These are phyloP conservation scores for Psilocybe subaeruginosa DNA, from an alignment of 768 basidiomycete species.

Conservation along the genomic window DNA sequence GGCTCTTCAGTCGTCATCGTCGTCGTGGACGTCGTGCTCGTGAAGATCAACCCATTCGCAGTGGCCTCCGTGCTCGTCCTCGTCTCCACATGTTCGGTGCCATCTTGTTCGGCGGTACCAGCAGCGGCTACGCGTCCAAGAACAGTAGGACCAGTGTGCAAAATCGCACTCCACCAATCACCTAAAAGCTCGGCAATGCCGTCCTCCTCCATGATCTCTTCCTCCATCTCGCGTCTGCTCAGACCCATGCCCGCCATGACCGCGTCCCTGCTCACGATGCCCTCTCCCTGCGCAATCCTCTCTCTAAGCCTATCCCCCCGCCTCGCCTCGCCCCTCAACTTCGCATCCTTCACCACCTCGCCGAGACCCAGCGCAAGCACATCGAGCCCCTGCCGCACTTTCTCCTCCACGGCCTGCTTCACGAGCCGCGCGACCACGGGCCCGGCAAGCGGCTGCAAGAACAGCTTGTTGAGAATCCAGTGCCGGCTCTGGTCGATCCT, in stretches of 20 bases:
- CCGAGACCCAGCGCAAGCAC: constrained; percentile 30
- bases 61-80: constrained; percentile 26
- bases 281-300: constrained; percentile 2
- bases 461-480: constrained; percentile 40
- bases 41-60: constrained; percentile 30
- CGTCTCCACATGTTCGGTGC: constrained; percentile 15
- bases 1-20: constrained; percentile 10
- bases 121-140: constrained; percentile 16
- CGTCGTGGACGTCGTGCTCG: constrained; percentile 15
- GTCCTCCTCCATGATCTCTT: constrained; percentile 12
- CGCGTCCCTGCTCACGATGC: not conserved
- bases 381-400: constrained; percentile 27
- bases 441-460: constrained; percentile 38
- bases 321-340: constrained; percentile 15
- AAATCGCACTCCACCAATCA: constrained; percentile 32
- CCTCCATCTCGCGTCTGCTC: not conserved
- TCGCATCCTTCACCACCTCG: constrained; percentile 26
- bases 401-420: constrained; percentile 29
- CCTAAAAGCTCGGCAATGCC: constrained; percentile 19
- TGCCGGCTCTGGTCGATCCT: constrained; percentile 37
- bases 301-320: not conserved
- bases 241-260: not conserved
- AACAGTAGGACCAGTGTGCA: constrained; percentile 26
- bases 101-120: constrained; percentile 11
- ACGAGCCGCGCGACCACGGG: constrained; percentile 31